A percentile compares a stretch with the other conserved stretches of the same genome.
These are phyloP conservation scores for Cutaneotrichosporon cyanovorans DNA, from an alignment of 1,284 basidiomycete genomes.

Conservation along the genomic window DNA sequence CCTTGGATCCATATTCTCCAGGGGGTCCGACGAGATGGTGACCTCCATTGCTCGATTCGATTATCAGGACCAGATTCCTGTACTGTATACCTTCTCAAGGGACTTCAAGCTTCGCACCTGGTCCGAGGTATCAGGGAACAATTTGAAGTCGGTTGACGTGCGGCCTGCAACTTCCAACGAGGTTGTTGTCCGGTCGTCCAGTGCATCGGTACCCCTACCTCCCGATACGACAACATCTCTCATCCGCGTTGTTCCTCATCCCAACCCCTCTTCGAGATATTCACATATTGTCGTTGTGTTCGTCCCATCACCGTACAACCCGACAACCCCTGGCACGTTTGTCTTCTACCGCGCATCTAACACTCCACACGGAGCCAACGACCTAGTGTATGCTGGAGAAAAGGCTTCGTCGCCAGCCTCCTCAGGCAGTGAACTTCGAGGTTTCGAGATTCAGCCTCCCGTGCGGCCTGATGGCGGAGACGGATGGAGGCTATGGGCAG, in stretches of 20 bases:
- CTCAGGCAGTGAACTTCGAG: slow-evolving; percentile 35
- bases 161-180: slow-evolving; percentile 16
- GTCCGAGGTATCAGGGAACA: slow-evolving; percentile 45
- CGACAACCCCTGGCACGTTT: slow-evolving; percentile 38
- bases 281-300: slow-evolving; percentile 43
- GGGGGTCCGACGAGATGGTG: slow-evolving; percentile 29
- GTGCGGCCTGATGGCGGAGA: slow-evolving; percentile 22
- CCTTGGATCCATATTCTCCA: slow-evolving; percentile 34
- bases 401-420: slow-evolving; percentile 25
- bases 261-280: slow-evolving; percentile 28
- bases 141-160: slow-evolving; percentile 41
- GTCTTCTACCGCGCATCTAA: slow-evolving; percentile 39
- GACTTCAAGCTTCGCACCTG: slow-evolving; percentile 77
- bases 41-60: slow-evolving; percentile 30
- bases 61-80: slow-evolving; percentile 51
- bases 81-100: slow-evolving; percentile 77
- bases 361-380: slow-evolving; percentile 20
- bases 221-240: slow-evolving; percentile 21
- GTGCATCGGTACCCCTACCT: too few relatives aligned
- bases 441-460: slow-evolving; percentile 42
- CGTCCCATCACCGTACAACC: slow-evolving; percentile 31
- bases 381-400: slow-evolving; percentile 36
- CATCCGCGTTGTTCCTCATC: slow-evolving; percentile 36
- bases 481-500: slow-evolving; percentile 45
- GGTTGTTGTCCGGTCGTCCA: not conserved